phyloP scores from a whole-genome alignment of 1,284 basidiomycete species.

The Ceratobasidium sp. region DNA sequence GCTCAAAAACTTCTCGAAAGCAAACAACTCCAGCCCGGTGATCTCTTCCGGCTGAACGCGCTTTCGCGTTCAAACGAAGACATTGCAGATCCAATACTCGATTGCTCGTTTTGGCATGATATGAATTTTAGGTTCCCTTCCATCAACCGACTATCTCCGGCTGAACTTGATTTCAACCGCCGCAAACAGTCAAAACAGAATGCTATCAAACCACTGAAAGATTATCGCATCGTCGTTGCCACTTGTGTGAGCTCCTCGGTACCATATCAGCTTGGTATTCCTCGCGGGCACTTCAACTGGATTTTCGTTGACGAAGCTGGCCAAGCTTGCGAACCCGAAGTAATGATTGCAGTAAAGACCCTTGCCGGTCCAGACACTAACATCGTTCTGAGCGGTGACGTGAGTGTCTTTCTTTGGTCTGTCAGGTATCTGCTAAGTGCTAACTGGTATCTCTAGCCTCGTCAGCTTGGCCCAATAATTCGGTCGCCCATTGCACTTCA shows the following conservation, averaged over 20 bases:
- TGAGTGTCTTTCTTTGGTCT: slow-evolving; percentile 2
- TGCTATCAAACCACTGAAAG: slow-evolving; percentile 57
- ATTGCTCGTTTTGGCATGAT: slow-evolving; percentile 31
- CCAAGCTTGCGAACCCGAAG: slow-evolving; percentile 74
- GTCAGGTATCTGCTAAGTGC: too few relatives aligned
- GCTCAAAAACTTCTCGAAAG: slow-evolving; percentile 64
- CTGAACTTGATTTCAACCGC: slow-evolving; percentile 27
- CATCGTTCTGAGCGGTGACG: slow-evolving; percentile 71
- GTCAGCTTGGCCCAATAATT: slow-evolving; percentile 73
- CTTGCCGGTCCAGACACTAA: slow-evolving; percentile 68
- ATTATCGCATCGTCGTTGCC: slow-evolving; percentile 70
- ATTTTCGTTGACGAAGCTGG: slow-evolving; percentile 79
- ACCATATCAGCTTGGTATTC: slow-evolving; percentile 68
- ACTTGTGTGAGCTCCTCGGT: slow-evolving; percentile 75
- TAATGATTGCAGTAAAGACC: slow-evolving; percentile 69
- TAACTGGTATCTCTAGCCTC: slow-evolving; percentile 26
- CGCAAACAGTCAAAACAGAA: slow-evolving; percentile 12
- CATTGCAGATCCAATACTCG: slow-evolving; percentile 24
- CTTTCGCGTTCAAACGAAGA: slow-evolving; percentile 63
- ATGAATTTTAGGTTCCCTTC: slow-evolving; percentile 37
- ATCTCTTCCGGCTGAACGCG: slow-evolving; percentile 75
- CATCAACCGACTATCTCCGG: background rate
- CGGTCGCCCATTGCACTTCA: slow-evolving; percentile 66
- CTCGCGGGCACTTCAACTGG: slow-evolving; percentile 70
- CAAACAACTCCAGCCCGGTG: slow-evolving; percentile 56